These are phyloP conservation scores for Russula sp. DNA, from an alignment of 768 basidiomycete genomes.

Conservation along the genomic window DNA sequence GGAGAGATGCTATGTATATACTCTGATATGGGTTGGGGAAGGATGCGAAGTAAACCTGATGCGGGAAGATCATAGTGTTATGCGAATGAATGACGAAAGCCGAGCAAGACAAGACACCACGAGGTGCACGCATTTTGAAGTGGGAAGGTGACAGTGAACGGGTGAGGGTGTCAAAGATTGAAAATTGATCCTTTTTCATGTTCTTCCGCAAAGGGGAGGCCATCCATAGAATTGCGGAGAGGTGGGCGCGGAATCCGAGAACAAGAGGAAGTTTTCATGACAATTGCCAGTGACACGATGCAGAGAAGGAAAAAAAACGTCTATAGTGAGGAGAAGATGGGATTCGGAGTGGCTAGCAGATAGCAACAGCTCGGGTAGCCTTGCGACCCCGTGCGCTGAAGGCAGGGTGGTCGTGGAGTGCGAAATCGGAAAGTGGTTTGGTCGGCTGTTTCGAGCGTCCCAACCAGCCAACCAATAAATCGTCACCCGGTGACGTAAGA, in stretches of 20 bases:
- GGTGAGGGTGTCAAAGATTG: background rate
- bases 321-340: conserved; percentile 6
- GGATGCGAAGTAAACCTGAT: conserved; percentile 9
- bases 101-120: conserved; percentile 3
- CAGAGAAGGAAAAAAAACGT: conserved; percentile 11
- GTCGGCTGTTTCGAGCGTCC: background rate
- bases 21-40: conserved; percentile 14
- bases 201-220: conserved; percentile 9
- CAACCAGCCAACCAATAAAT: conserved; percentile 9
- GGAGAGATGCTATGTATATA: conserved; percentile 23
- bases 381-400: conserved; percentile 40
- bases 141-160: background rate
- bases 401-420: conserved; percentile 28
- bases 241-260: conserved; percentile 2
- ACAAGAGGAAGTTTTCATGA: conserved; percentile 7
- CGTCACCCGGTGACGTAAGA: background rate
- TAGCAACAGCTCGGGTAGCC: conserved; percentile 29
- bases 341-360: conserved; percentile 26
- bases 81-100: conserved; percentile 10
- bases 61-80: conserved; percentile 17
- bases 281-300: conserved; percentile 2
- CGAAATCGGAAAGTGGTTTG: background rate
- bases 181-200: conserved; percentile 13
- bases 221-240: conserved; percentile 4
- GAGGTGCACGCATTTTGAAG: conserved; percentile 8